These are phyloP conservation scores for Cyclaneusma minus DNA, from an alignment of 2,329 filamentous ascomycete species.

Conservation along the genomic window DNA sequence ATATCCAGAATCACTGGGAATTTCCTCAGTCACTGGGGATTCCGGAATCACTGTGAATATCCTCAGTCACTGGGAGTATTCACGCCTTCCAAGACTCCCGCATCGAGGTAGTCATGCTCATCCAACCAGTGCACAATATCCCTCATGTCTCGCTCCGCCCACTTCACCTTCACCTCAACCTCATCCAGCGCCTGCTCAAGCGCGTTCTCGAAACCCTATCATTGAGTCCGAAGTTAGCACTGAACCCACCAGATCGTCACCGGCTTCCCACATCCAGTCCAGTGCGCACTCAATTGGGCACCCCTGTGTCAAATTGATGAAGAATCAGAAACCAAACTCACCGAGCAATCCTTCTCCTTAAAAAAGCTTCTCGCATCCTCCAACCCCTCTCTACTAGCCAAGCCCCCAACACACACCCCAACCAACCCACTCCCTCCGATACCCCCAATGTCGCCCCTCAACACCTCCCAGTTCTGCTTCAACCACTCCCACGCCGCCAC, in stretches of 20 bases:
- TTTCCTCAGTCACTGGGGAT: too few species aligned
- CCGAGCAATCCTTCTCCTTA: slow-evolving; percentile 4
- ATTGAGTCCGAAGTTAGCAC: too few species aligned
- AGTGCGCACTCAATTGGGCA: not conserved
- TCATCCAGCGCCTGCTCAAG: slow-evolving; percentile 5
- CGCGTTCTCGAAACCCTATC: slow-evolving; percentile 4
- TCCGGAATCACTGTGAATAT: too few species aligned
- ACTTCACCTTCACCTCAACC: slow-evolving; percentile 4
- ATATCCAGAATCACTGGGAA: too few species aligned
- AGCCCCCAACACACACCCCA: not conserved
- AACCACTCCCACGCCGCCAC: slow-evolving; percentile 6
- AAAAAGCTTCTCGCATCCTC: slow-evolving; percentile 5
- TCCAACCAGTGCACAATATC: slow-evolving; percentile 7
- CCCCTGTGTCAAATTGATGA: too few species aligned
- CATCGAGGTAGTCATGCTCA: too few species aligned
- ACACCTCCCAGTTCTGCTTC: not conserved
- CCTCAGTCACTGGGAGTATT: too few species aligned
- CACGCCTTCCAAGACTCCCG: too few species aligned
- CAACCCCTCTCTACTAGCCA: slow-evolving; percentile 3
- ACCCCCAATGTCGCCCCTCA: not conserved
- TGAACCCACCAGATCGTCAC: slow-evolving; percentile 5
- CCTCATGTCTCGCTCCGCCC: slow-evolving; percentile 7
- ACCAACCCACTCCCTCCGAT: slow-evolving; percentile 2
- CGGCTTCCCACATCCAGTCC: not conserved
- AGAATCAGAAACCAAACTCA: slow-evolving; percentile 1